Evolutionary conservation across 169 alveolate species (phyloP), one percentile per base, ranked within the genome.

Genomic region (Cryptosporidium sp.): DNA sequence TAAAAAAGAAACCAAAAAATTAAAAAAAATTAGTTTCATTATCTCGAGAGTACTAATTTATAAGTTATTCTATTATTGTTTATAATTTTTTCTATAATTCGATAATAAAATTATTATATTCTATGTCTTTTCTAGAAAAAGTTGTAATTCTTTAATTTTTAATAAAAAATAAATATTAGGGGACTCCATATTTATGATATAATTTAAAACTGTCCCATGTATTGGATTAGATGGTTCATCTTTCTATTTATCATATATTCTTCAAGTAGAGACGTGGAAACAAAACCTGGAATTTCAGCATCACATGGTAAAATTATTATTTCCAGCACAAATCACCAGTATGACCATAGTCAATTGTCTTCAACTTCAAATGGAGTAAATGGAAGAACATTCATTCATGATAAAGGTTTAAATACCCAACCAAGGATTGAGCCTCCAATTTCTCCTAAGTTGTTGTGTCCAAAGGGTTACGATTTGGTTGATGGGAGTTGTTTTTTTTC

Each of bases 371-470:
- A 26, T 14, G 33, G 72, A 37, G 7, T 31, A 23, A 29, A 29
- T 62, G 89, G 89, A 42, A 80, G 89, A 67, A 37, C 89, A 29
- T 80, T 80, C 62, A 65, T 80, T 23, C 89, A 80, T 62, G 67
- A 80, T 21, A 80, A 80, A 48, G 75, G 75, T 26, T 18, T n/a
- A 16, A 29, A 45, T 39, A 16, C 51, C 1, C 69, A 39, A 23
- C 73, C 89, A 12, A 80, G 67, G 31, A 33, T 31, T 3, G 80
- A 80, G 31, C 89, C 65, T 4, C 89, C 89, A 18, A 37, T 80
- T 37, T 39, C 61, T 29, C 89, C 89, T 10, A 80, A 80, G 18
- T 39, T 80, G 26, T 21, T 80, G 9, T 80, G 89, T 26, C 89
- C 89, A 2, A 80, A 80, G 62, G 67, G 75, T 51, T 80, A 61